Conservation (phyloP, 805 yeast species). For the Candida berthetii region DNA sequence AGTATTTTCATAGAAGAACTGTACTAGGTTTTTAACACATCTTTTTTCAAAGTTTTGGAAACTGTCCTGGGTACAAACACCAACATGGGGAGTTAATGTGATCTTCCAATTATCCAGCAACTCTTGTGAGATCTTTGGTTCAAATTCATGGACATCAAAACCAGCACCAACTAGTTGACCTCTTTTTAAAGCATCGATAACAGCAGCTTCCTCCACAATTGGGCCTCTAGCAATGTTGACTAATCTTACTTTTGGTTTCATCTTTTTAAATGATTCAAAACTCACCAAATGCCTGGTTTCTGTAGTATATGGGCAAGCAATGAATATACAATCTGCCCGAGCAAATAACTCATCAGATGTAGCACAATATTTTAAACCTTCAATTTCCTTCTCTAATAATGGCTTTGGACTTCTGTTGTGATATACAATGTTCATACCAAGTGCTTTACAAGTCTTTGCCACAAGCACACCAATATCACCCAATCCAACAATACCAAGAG, state of each 20-base stretch:
- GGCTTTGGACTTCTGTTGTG: conserved; percentile 30
- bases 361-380: conserved; percentile 24
- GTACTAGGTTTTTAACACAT: conserved; percentile 30
- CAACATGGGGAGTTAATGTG: conserved; percentile 31
- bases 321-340: conserved; percentile 25
- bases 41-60: conserved; percentile 30
- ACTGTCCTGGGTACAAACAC: conserved; percentile 28
- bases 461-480: conserved; percentile 41
- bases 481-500: conserved; percentile 40
- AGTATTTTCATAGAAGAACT: conserved; percentile 27
- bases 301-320: conserved; percentile 33
- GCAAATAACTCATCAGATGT: conserved; percentile 20
- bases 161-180: conserved; percentile 37
- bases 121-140: conserved; percentile 28
- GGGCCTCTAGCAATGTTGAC: conserved; percentile 35
- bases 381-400: conserved; percentile 27
- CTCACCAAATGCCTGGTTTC: conserved; percentile 31
- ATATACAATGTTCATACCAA: conserved; percentile 38
- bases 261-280: conserved; percentile 19
- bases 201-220: conserved; percentile 31
- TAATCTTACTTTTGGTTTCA: conserved; percentile 23
- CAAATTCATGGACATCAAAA: conserved; percentile 36
- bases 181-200: conserved; percentile 30
- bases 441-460: conserved; percentile 32
- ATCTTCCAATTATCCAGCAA: conserved; percentile 27